Base-by-base conservation (phyloP, 164 flowering plant species). In the Sextonia rubra region DNA sequence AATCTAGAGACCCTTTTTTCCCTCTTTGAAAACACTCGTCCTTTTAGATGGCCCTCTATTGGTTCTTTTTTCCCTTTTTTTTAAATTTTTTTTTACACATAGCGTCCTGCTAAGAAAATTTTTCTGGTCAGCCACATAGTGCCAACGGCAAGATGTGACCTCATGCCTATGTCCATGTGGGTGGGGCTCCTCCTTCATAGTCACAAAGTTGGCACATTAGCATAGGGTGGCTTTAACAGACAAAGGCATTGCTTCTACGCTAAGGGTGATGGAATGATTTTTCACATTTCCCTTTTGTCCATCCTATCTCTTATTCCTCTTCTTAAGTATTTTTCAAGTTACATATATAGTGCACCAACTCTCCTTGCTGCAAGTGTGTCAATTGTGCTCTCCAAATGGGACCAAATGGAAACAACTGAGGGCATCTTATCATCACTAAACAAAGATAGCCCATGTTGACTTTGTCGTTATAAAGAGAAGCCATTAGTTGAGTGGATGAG, bases 371-470 rank as follows among this genome's bases (percentile, higher is more conserved):
- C 18, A 64, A 18, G 12, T 64, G 23, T 26, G 12, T 22, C 24
- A 22, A 23, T 61, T 61, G n/a, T 65, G 52, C 18, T 32, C 24
- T 32, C 20, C 52, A 44, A 37, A 44, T 2, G 20, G 18, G 18
- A 1, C 6, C 2, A 69, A 52, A 48, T 17, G 12, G 71, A 55
- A 69, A 52, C 3, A 55, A n/a, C 64, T 56, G 63, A 56, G 12
- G 48, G 27, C 37, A 69, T 56, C 48, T 69, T 23, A 55, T 7
- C 18, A 55, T 58, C 22, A 55, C 47, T 69, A 55, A 52, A 55
- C 18, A 55, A 66, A 66, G 69, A 66, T 37, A 44, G n/a, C 49
- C 48, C 48, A 66, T 66, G 52, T 66, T 66, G 69, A 20, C 67
- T 29, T 52, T 52, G n/a, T 15, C 37, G 30, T 64, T 29, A 27